These are phyloP conservation scores for Pinus taeda DNA, from an alignment of 75 land plant genomes.

Conservation along the genomic window DNA sequence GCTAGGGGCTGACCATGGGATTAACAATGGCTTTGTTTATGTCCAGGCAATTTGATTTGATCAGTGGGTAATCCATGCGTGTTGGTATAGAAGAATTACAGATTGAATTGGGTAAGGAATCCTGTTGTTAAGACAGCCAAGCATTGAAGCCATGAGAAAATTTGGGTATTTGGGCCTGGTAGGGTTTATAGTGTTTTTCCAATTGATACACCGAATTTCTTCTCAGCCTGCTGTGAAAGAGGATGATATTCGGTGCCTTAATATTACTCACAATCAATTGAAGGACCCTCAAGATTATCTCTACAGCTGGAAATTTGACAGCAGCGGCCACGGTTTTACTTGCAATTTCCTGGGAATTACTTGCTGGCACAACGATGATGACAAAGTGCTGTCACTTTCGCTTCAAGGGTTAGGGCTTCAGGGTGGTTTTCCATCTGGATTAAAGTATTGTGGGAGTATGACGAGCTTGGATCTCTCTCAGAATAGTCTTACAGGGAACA, in stretches of 20 bases:
- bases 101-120: no score
- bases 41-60: no score
- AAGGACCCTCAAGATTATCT: not conserved
- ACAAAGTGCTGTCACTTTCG: constrained; percentile 52
- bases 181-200: no score
- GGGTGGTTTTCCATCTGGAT: constrained; percentile 64
- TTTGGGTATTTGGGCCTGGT: no score
- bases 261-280: not conserved
- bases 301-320: not conserved
- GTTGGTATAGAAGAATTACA: no score
- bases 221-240: not conserved
- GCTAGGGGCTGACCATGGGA: no score
- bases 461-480: constrained; percentile 70
- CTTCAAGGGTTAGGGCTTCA: constrained; percentile 51
- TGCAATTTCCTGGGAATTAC: constrained; percentile 69
- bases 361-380: constrained; percentile 72
- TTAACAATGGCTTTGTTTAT: no score
- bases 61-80: no score
- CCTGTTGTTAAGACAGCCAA: no score
- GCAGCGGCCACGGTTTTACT: constrained; percentile 28
- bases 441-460: constrained; percentile 49
- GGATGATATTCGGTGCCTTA: not conserved
- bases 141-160: no score
- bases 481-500: constrained; percentile 53
- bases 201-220: no score